Base-by-base conservation (phyloP, 2,329 filamentous ascomycete genomes). In the Rutstroemia sp. region DNA sequence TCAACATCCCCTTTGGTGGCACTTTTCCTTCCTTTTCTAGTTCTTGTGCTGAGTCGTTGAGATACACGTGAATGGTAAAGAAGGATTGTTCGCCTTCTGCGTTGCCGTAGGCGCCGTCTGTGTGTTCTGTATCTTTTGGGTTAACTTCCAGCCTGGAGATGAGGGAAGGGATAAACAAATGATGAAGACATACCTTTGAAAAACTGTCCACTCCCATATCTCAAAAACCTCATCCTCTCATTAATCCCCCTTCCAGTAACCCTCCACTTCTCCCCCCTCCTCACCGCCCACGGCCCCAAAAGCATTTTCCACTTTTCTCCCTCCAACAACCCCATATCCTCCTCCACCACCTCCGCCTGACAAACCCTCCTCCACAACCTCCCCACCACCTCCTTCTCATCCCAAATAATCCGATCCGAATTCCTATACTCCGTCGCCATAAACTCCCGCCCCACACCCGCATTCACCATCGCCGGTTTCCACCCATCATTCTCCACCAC, bases 341-440 rank as follows among this genome's bases (percentile, higher is more conserved):
- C 72, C 16, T 60, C 62, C 34, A 82, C 62, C 1, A 74, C 75
- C 2, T 73, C 69, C 47, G 69, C 62, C 21, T 79, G 71, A 19
- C 76, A 67, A 1, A 86, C 79, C 9, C 89, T 77, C 42, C 72
- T 74, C 78, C 86, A 86, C 0, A 94, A 64, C 21, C 81, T 79
- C 23, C 80, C 76, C 0, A 82, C 84, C 1, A 92, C 62, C 1
- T 80, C 79, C 49, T 77, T 74, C 14, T 79, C 72, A 66, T 94
- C 87, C 80, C 84, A 88, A 62, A 94, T 86, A 61, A 92, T 88
- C 3, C 89, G 79, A n/a, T 86, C 86, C 64, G 86, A 86, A 59
- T 88, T 85, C 16, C 89, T 78, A 49, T 81, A 81, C 8, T 82
- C 77, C 1, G 78, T 74, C 4, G 77, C 71, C 44, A 83, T 69